Conservation (phyloP, 75 land plant genomes). For the Cunninghamia lanceolata region DNA sequence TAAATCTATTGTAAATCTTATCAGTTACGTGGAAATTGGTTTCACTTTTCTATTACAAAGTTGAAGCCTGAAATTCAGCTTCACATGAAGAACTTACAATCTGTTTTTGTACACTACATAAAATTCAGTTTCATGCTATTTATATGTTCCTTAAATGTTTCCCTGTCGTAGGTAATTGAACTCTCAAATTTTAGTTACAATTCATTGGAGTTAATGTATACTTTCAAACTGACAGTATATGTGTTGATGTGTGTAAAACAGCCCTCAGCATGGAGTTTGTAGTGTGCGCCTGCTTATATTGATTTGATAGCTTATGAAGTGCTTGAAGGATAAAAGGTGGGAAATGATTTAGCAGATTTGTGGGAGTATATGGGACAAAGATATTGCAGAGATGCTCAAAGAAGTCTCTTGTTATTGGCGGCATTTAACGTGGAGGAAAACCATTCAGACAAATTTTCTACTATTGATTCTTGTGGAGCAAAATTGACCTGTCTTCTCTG, state of each 20-base stretch:
- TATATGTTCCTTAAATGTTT: neutral
- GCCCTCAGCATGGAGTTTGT: neutral
- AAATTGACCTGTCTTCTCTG: neutral
- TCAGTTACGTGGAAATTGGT: neutral
- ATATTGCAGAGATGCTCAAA: neutral
- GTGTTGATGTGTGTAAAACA: neutral
- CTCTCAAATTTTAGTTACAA: neutral
- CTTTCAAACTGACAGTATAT: neutral
- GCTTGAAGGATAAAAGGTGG: neutral
- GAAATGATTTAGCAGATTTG: neutral
- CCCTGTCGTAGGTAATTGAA: neutral
- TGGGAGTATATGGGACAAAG: neutral
- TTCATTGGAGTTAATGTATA: neutral
- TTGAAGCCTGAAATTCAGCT: neutral
- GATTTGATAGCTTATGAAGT: neutral
- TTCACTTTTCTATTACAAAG: neutral
- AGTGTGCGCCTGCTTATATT: neutral
- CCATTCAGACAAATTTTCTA: neutral
- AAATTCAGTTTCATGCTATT: neutral
- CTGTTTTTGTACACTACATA: neutral
- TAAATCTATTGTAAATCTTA: neutral
- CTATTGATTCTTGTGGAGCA: neutral
- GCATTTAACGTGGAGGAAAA: neutral
- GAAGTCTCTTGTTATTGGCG: neutral
- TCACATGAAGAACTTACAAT: neutral